phyloP scores from a whole-genome alignment of 2,329 filamentous ascomycete species.

The Aspergillus alliaceus region DNA sequence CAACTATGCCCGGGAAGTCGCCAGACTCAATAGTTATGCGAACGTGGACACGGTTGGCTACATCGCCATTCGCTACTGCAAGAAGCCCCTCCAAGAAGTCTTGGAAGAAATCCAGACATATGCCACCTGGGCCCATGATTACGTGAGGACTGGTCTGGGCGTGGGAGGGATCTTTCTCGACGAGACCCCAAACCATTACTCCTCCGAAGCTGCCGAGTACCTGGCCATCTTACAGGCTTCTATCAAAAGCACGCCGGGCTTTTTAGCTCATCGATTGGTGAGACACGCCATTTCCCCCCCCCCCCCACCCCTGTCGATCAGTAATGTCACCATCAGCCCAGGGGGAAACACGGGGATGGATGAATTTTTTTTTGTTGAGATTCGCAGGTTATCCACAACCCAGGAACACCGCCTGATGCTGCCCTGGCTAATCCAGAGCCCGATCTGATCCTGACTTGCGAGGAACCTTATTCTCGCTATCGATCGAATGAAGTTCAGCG shows the following conservation, averaged over 20 bases:
- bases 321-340: neutral
- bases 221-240: neutral
- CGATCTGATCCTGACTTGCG: constrained; percentile 16
- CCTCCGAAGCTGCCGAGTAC: constrained; percentile 7
- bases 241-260: constrained; percentile 8
- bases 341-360: neutral
- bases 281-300: neutral
- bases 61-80: constrained; percentile 24
- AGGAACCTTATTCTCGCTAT: constrained; percentile 14
- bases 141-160: constrained; percentile 9
- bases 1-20: constrained; percentile 14
- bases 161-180: constrained; percentile 18
- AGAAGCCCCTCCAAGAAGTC: constrained; percentile 14
- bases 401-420: constrained; percentile 15
- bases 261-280: constrained; percentile 12
- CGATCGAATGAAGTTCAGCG: constrained; percentile 14
- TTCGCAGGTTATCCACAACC: constrained; percentile 17
- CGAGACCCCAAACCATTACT: constrained; percentile 16
- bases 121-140: constrained; percentile 10
- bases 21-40: constrained; percentile 14
- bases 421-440: constrained; percentile 4
- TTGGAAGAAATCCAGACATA: constrained; percentile 19
- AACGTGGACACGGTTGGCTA: constrained; percentile 25
- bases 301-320: constrained; percentile 1
- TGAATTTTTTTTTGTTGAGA: neutral